These are phyloP conservation scores for Nicotiana paniculata DNA, from an alignment of 257 asterid genomes.

Conservation along the genomic window DNA sequence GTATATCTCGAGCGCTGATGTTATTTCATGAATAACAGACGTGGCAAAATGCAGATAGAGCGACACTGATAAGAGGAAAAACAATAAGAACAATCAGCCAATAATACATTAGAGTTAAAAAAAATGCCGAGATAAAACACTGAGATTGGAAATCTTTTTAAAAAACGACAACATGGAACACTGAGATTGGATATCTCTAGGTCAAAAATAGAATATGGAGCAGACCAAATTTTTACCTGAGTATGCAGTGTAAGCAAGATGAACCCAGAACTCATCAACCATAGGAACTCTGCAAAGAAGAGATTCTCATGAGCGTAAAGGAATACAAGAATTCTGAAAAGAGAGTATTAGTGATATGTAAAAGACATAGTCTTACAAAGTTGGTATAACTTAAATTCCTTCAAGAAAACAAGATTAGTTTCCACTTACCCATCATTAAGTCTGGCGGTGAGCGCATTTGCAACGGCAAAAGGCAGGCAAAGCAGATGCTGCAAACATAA, in stretches of 20 bases:
- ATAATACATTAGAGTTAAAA: neutral
- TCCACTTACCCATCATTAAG: slow-evolving; percentile 77
- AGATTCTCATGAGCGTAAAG: neutral
- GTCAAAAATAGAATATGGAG: neutral
- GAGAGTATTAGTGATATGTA: neutral
- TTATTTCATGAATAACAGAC: slow-evolving; percentile 85
- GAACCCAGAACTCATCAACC: slow-evolving; percentile 79
- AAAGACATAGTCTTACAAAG: neutral
- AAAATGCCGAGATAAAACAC: neutral
- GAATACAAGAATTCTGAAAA: neutral
- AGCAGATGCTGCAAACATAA: slow-evolving; percentile 58
- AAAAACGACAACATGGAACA: too few relatives aligned
- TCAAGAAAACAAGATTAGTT: neutral
- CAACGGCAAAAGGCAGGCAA: slow-evolving; percentile 86
- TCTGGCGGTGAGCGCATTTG: slow-evolving; percentile 84
- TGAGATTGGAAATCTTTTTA: neutral
- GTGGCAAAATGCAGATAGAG: slow-evolving; percentile 87
- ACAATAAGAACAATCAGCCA: neutral
- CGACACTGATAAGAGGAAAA: slow-evolving; percentile 36
- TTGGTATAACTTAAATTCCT: neutral
- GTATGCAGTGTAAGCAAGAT: slow-evolving; percentile 60
- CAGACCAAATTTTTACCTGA: slow-evolving; percentile 34
- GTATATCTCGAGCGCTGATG: slow-evolving; percentile 80
- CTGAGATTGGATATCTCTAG: neutral
- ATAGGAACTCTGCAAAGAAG: slow-evolving; percentile 65